Percentiles rank a stretch among this genome's conserved stretches.
phyloP scores from a whole-genome alignment of 192 early-diverging fungal species.

The Coemansia sp. region DNA sequence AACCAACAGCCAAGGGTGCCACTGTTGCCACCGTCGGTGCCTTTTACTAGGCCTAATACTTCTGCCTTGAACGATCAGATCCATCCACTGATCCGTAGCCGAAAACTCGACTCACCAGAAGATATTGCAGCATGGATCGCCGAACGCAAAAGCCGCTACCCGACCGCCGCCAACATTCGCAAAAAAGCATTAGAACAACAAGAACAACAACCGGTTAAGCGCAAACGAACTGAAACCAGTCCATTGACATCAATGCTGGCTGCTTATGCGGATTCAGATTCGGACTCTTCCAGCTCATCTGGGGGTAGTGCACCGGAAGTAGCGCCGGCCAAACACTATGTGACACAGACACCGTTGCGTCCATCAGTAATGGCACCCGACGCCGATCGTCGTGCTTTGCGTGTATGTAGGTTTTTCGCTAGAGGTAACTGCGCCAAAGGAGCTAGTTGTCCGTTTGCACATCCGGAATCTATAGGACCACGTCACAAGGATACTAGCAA shows the following conservation, averaged over 20 bases:
- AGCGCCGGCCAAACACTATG: slow-evolving; percentile 14
- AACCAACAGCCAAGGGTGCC: background rate
- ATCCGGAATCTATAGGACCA: slow-evolving; percentile 17
- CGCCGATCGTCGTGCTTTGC: slow-evolving; percentile 37
- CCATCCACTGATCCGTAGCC: slow-evolving; percentile 48
- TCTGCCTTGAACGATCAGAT: slow-evolving; percentile 17
- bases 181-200: slow-evolving; percentile 51
- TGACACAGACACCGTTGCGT: slow-evolving; percentile 17
- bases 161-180: slow-evolving; percentile 67
- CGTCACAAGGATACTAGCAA: background rate
- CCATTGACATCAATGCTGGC: slow-evolving; percentile 24
- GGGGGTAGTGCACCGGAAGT: slow-evolving; percentile 19
- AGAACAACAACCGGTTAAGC: slow-evolving; percentile 8
- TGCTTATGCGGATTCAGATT: slow-evolving; percentile 11
- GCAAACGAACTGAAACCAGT: slow-evolving; percentile 14
- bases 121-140: slow-evolving; percentile 83
- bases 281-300: slow-evolving; percentile 1
- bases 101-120: slow-evolving; percentile 61
- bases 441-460: slow-evolving; percentile 29
- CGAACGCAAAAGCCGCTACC: slow-evolving; percentile 76
- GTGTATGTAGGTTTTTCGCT: slow-evolving; percentile 38
- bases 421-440: slow-evolving; percentile 28
- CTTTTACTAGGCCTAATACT: background rate
- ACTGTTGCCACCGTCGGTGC: too few species aligned
- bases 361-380: slow-evolving; percentile 28